Conservation (phyloP, 306 rosid genomes). For the Prunus mira region DNA sequence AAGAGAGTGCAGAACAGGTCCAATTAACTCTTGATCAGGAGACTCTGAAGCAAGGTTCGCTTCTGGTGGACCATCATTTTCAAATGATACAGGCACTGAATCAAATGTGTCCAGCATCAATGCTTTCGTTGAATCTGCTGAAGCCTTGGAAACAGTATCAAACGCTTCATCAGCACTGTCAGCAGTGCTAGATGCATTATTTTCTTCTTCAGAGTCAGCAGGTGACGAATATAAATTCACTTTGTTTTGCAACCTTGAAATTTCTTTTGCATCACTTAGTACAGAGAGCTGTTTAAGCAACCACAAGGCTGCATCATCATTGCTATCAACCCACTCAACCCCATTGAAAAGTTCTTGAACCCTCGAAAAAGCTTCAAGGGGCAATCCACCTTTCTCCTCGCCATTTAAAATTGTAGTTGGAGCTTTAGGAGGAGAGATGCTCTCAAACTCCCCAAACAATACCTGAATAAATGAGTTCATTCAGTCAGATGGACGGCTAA, state of each 20-base stretch:
- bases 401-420: constrained; percentile 77
- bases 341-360: constrained; percentile 95
- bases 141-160: constrained; percentile 59
- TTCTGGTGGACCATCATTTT: constrained; percentile 36
- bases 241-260: constrained; percentile 73
- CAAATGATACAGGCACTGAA: constrained; percentile 39
- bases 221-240: constrained; percentile 75
- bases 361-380: constrained; percentile 94
- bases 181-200: constrained; percentile 82
- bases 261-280: constrained; percentile 73
- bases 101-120: constrained; percentile 38
- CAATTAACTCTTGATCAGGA: constrained; percentile 33
- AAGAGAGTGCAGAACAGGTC: constrained; percentile 27
- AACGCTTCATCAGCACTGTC: constrained; percentile 92
- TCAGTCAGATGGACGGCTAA: constrained; percentile 23
- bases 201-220: constrained; percentile 90
- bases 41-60: constrained; percentile 35
- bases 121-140: constrained; percentile 47
- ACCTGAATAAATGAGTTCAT: constrained; percentile 51
- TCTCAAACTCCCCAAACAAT: constrained; percentile 93
- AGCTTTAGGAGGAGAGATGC: constrained; percentile 69
- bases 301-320: constrained; percentile 96
- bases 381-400: constrained; percentile 95
- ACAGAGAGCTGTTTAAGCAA: constrained; percentile 77
- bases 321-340: constrained; percentile 80